These are phyloP conservation scores for Ogataea glucozyma DNA, from an alignment of 805 yeast species.

Conservation along the genomic window DNA sequence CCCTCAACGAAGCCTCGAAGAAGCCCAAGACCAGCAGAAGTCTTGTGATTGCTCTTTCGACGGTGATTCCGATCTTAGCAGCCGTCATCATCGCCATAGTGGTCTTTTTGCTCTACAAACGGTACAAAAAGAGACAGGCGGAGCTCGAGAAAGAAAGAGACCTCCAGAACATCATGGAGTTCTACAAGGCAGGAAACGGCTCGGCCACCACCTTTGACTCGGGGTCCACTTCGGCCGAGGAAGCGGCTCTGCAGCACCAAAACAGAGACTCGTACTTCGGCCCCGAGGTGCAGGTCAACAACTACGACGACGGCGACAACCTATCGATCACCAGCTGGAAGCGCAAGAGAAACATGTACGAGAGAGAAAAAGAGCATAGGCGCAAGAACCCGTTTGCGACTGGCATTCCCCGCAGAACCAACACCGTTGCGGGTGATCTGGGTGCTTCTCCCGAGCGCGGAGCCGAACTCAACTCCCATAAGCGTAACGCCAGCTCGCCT, in stretches of 20 bases:
- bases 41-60: slow-evolving; percentile 48
- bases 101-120: slow-evolving; percentile 31
- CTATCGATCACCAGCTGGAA: slow-evolving; percentile 56
- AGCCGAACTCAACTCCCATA: slow-evolving; percentile 21
- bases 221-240: slow-evolving; percentile 9
- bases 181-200: slow-evolving; percentile 31
- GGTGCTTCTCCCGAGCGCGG: no score
- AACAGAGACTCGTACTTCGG: slow-evolving; percentile 19
- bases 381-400: slow-evolving; percentile 3
- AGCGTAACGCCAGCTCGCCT: slow-evolving; percentile 16
- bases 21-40: slow-evolving; percentile 23
- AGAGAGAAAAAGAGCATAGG: slow-evolving; percentile 20
- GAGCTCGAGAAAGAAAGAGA: slow-evolving; percentile 33
- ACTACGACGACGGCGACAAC: slow-evolving; percentile 42
- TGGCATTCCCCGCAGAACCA: slow-evolving; percentile 7
- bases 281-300: slow-evolving; percentile 29
- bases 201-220: slow-evolving; percentile 27
- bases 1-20: slow-evolving; percentile 16
- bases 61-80: slow-evolving; percentile 43
- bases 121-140: slow-evolving; percentile 28
- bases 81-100: slow-evolving; percentile 37
- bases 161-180: slow-evolving; percentile 34
- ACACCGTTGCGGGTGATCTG: slow-evolving; percentile 8
- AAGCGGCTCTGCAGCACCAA: slow-evolving; percentile 1
- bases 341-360: slow-evolving; percentile 49